Base-by-base conservation (phyloP, 805 yeast species). In the Barnettozyma vustinii region DNA sequence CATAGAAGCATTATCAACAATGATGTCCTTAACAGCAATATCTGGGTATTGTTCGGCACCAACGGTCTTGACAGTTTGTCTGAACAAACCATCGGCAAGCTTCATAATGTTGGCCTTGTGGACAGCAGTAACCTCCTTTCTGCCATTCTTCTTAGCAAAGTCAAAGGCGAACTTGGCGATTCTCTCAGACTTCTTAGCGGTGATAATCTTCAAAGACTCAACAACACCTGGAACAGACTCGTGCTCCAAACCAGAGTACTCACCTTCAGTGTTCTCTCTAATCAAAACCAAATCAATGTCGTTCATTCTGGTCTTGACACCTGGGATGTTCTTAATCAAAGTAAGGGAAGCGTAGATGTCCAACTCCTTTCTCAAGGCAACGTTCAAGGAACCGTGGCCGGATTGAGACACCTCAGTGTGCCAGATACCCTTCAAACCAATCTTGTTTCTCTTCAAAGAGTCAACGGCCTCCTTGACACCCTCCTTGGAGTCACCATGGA, bases 71-170 rank as follows among this genome's bases (percentile, higher is more conserved):
- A 92, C 87, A 58, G 97, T 90, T 71, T 84, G 80, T 79, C 96
- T 88, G 82, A 94, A 92, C 64, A 92, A 80, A 72, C 99, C 99
- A 69, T 92, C 99, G 70, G 96, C 96, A 67, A 90, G 81, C 77
- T 92, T 92, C 99, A 92, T 92, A 66, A 92, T 92, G 80, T 94
- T 94, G 59, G 99, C 99, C 76, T 92, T 92, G 83, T 92, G 99
- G 66, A 92, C 94, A 60, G 97, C 97, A 47, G 97, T 90, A 54
- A 92, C 98, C 60, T 80, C 73, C 71, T 85, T 83, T 77, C 98
- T 88, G 77, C 86, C 81, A 79, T 94, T 87, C 74, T 84, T 88
- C 68, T 79, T 75, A 56, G 98, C 98, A 61, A 87, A 92, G 74
- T 92, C 98, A 65, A 89, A 92, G 37, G 98, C 98, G 64, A 92